Percentiles rank a stretch among this genome's conserved stretches.
These are phyloP conservation scores for Dunaliella primolecta DNA, from an alignment of 139 green algal species.

Conservation along the genomic window DNA sequence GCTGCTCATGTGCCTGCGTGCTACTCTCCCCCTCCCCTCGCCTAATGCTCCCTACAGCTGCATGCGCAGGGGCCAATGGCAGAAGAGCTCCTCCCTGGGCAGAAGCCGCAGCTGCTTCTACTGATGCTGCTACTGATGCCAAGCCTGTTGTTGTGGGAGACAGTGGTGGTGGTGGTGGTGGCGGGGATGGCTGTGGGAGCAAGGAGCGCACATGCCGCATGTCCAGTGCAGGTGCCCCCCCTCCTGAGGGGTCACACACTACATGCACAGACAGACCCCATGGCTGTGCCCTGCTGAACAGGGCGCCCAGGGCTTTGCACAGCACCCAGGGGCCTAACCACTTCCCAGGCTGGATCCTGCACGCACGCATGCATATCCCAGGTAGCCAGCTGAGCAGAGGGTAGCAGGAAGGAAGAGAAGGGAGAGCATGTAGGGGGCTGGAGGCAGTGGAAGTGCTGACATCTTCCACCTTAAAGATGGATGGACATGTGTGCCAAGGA, in stretches of 20 bases:
- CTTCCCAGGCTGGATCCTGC: constrained; percentile 72
- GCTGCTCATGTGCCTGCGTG: too few relatives aligned
- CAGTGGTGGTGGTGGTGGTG: neutral
- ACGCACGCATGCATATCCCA: too few relatives aligned
- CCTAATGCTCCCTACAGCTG: too few relatives aligned
- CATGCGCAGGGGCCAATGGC: too few relatives aligned
- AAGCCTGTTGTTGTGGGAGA: neutral
- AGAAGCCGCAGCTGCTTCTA: neutral
- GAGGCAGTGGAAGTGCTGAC: neutral
- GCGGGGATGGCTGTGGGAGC: neutral
- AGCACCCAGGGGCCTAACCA: constrained; percentile 89
- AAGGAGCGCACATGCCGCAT: neutral
- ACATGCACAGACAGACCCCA: constrained; percentile 53
- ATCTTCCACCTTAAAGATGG: neutral
- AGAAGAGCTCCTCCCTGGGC: too few relatives aligned
- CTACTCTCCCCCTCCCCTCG: too few relatives aligned
- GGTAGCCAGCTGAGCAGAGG: too few relatives aligned
- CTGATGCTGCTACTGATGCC: constrained; percentile 13
- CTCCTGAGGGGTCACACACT: constrained; percentile 60
- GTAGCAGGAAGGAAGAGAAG: constrained; percentile 3
- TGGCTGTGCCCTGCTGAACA: constrained; percentile 30
- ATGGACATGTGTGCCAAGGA: neutral
- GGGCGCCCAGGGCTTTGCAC: constrained; percentile 68
- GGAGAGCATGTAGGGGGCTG: neutral
- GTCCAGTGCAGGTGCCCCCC: constrained; percentile 68